Base-by-base conservation (phyloP, 129 eudicot species). In the Sambucus nigra region DNA sequence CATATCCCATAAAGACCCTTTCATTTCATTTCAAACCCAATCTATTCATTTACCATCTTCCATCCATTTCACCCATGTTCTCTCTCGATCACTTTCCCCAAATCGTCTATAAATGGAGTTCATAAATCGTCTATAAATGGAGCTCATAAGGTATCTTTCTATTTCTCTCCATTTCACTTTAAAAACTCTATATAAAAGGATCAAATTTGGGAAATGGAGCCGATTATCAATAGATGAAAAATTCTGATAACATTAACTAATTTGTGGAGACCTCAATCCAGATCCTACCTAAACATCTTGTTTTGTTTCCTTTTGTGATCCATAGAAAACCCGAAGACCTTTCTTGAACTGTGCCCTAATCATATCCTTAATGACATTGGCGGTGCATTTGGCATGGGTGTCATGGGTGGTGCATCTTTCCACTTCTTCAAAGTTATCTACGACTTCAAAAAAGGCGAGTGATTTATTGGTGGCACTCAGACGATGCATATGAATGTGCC, bases 371-470 rank as follows among this genome's bases (percentile, higher is more conserved):
- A 84, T 27, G 94, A 84, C 44, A 54, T 80, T 12, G 94, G 94
- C 32, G 94, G 94, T 22, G 94, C 94, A 23, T 84, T 84, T 73
- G 84, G 88, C 53, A 84, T 84, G 94, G 94, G 94, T 51, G 94
- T 88, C 0, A 88, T 84, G 38, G 94, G 94, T 17, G 96, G 96
- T 25, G 62, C 93, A 23, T 93, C 84, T 51, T 87, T 79, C 76
- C 96, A 87, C 73, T 87, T 87, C 67, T 26, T 87, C 51, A 82
- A 76, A 60, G 94, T 88, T 11, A 71, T 69, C 42, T 80, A 84
- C 46, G 68, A 84, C 68, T 84, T 88, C 5, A 88, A 88, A 0
- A 73, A 74, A 80, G 81, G 84, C 0, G 94, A 84, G 50, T 86
- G 88, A 1, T 48, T 87, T 8, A 33, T 57, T 3, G 96, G 96